Evolutionary conservation across 2,329 filamentous ascomycete species (phyloP), one percentile per base, ranked within the genome.

Genomic region (Aspergillus calidoustus): DNA sequence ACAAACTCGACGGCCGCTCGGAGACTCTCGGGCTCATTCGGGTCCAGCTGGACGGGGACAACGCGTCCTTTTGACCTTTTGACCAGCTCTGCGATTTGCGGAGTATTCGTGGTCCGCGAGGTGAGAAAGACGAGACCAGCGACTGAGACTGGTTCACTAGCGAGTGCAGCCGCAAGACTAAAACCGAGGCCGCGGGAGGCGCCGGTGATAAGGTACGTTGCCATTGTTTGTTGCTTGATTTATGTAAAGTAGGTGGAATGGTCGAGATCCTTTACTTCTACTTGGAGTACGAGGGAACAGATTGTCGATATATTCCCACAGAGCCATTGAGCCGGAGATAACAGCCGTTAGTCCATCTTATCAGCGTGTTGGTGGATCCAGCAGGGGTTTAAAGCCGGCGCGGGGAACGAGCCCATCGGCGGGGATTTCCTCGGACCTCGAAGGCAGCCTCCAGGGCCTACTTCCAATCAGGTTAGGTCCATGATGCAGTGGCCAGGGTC

Each of bases 91-190:
- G 76, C 62, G 2, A 83, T 65, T 11, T 19, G n/a, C 11, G 43
- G 7, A 3, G 61, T 65, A 8, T 43, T 57, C 1, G 70, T 61
- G 17, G 66, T 44, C 17, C 80, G 76, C 4, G 75, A 70, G 1
- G 77, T 68, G 2, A 80, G 78, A 56, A 82, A 76, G 57, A 83
- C 62, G n/a, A 71, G 73, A 51, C 69, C 64, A 28, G 79, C 72
- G 49, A 79, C 64, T 1, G 71, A 66, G 7, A 60, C 53, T 3
- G 74, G 74, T 19, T 69, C 64, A 17, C 71, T 61, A 9, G 71
- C 65, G 23, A 79, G 69, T 22, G 71, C 63, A 3, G 58, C 60
- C 38, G 66, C 66, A 3, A 78, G 53, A 34, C 66, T 72, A 0
- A 77, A 68, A n/a, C 76, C 76, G 22, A 78, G 55, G 46, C 76